Evolutionary conservation across 805 yeast genomes (phyloP).

Genomic region (Metschnikowia similis): DNA sequence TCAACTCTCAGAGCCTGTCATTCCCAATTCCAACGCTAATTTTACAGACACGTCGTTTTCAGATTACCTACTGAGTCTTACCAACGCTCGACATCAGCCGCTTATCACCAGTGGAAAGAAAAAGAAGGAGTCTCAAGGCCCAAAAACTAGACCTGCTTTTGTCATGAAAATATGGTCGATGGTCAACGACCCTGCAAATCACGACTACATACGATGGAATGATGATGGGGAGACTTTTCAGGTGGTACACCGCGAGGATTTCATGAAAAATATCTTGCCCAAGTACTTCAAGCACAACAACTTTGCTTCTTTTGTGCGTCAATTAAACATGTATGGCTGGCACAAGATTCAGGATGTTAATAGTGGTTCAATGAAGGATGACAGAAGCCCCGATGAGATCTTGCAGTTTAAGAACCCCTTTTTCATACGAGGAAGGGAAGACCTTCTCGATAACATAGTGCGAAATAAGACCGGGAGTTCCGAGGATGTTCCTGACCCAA

Average conservation of each 20-base stretch:
- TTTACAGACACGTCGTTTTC: constrained; percentile 7
- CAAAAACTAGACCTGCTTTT: constrained; percentile 79
- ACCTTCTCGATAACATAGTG: constrained; percentile 76
- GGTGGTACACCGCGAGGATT: constrained; percentile 77
- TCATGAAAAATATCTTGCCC: constrained; percentile 82
- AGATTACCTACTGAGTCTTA: constrained; percentile 8
- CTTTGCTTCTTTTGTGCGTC: constrained; percentile 94
- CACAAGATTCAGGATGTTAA: constrained; percentile 93
- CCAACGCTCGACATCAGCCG: constrained; percentile 9
- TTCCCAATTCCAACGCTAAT: constrained; percentile 6
- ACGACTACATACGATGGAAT: constrained; percentile 75
- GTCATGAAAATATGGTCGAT: constrained; percentile 92
- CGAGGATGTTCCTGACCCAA: constrained; percentile 23
- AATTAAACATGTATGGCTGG: constrained; percentile 98
- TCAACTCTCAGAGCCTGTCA: constrained; percentile 18
- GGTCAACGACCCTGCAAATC: constrained; percentile 78
- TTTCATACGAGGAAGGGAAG: constrained; percentile 75
- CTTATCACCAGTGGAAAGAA: constrained; percentile 17
- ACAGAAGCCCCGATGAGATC: constrained; percentile 62
- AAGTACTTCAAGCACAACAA: constrained; percentile 92
- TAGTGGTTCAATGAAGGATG: constrained; percentile 57
- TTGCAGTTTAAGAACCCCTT: constrained; percentile 87
- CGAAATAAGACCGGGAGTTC: constrained; percentile 53
- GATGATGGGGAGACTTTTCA: constrained; percentile 82
- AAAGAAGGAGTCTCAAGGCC: constrained; percentile 29